Evolutionary conservation across 1,284 basidiomycete genomes (phyloP), one percentile per base, ranked within the genome.

Genomic region (Tilletia caries): DNA sequence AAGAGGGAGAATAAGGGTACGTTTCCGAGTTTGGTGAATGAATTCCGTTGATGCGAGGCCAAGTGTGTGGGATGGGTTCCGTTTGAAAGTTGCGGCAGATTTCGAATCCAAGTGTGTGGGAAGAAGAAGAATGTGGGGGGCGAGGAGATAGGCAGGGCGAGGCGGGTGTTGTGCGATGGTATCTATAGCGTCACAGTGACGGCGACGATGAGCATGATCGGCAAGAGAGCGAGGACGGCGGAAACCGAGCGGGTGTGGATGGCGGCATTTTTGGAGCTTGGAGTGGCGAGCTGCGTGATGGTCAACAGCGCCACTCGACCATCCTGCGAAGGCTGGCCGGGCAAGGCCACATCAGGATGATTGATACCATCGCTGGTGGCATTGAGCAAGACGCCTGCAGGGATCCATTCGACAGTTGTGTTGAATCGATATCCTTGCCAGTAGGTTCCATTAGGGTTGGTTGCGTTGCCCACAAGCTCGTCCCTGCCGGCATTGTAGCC

Each of bases 261-360:
- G 15, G 58, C 58, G 27, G 58, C 58, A 6, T 13, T 29, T 5
- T 23, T 62, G 32, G 58, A 34, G 58, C 34, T 29, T 20, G 65
- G 65, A 46, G 32, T 54, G 32, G 65, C 68, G 58, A 77, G 67
- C 71, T 79, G 75, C 1, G 64, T 88, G 65, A 95, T 90, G 0
- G 89, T 89, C 74, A 95, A 78, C 1, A 97, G 85, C 0, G 92
- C 93, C 0, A 96, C 90, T 3, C 93, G 85, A 0, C 95, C 94
- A 81, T 97, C 94, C 4, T 90, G 87, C 0, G 93, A 89, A 66
- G 89, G 89, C 18, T 85, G 77, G 1, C 88, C 89, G 50, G 88
- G 78, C 12, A 86, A 84, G 25, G 85, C 86, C 5, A 95, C 91
- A 20, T 78, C 68, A 1, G 33, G 74, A 85, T 87, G 48, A 81